Evolutionary conservation across 2,329 filamentous ascomycete genomes (phyloP).

Genomic region (Penicillium sp.): DNA sequence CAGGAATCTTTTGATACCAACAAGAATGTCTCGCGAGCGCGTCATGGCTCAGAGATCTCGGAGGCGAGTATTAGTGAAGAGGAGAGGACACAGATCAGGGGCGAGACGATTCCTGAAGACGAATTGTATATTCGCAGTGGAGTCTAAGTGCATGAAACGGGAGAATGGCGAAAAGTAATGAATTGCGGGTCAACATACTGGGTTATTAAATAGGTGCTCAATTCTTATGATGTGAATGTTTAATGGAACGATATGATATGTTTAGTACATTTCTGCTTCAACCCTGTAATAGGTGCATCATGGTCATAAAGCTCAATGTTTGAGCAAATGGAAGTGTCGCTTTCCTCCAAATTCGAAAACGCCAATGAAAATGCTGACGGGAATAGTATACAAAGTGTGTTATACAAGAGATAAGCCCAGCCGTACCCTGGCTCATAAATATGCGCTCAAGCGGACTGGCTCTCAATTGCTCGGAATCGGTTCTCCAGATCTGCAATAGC

Average conservation of each 20-base stretch:
- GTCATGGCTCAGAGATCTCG: slow-evolving; percentile 20
- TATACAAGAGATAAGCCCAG: neutral
- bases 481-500: slow-evolving; percentile 14
- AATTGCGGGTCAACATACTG: neutral
- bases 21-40: neutral
- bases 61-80: slow-evolving; percentile 13
- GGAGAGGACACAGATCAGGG: slow-evolving; percentile 9
- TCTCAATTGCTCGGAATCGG: neutral
- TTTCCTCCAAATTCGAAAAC: neutral
- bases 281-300: neutral
- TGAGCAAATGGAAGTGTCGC: neutral
- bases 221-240: neutral
- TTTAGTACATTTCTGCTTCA: neutral
- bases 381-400: neutral
- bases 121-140: slow-evolving; percentile 11
- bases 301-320: neutral
- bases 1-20: slow-evolving; percentile 10
- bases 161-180: neutral
- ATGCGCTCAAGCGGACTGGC: neutral
- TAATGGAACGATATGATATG: neutral
- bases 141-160: neutral
- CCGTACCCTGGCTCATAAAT: neutral
- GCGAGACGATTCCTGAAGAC: slow-evolving; percentile 21
- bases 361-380: neutral
- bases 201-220: neutral